Evolutionary conservation across 495 filamentous ascomycete genomes (phyloP).

Genomic region (Penicillium pulvis): DNA sequence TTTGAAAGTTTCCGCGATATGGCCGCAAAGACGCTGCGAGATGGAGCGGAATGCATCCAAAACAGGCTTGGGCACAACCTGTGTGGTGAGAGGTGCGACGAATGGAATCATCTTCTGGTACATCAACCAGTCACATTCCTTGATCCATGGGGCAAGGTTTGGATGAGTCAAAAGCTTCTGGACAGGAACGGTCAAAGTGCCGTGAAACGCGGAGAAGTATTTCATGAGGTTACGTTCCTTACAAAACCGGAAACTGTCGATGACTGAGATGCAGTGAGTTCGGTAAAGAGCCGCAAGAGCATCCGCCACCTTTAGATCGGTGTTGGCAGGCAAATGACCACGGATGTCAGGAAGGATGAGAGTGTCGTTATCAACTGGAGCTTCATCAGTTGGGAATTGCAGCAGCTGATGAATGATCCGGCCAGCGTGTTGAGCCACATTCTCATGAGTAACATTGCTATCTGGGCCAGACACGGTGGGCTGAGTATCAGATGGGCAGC

Average conservation of each 20-base stretch:
- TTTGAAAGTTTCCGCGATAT: constrained; percentile 78
- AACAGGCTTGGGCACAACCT: constrained; percentile 83
- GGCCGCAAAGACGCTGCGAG: constrained; percentile 71
- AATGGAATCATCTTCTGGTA: constrained; percentile 96
- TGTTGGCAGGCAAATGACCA: constrained; percentile 68
- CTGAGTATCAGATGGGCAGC: constrained; percentile 23
- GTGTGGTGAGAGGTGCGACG: constrained; percentile 78
- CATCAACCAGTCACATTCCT: constrained; percentile 90
- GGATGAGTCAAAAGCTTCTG: constrained; percentile 88
- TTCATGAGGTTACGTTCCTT: constrained; percentile 94
- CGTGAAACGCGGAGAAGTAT: constrained; percentile 93
- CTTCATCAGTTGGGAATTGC: constrained; percentile 60
- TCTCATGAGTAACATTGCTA: constrained; percentile 40
- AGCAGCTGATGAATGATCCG: constrained; percentile 67
- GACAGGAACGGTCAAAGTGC: constrained; percentile 94
- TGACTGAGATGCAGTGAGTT: constrained; percentile 90
- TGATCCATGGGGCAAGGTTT: constrained; percentile 86
- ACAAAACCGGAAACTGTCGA: constrained; percentile 93
- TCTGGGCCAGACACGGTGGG: constrained; percentile 18
- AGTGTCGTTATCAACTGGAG: constrained; percentile 61
- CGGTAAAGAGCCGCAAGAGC: constrained; percentile 84
- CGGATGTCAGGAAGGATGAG: constrained; percentile 78
- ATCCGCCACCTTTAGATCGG: constrained; percentile 79
- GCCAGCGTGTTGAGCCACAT: constrained; percentile 45
- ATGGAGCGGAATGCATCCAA: constrained; percentile 83